phyloP scores from a whole-genome alignment of 2,329 filamentous ascomycete genomes.

The Colletotrichum incanum region DNA sequence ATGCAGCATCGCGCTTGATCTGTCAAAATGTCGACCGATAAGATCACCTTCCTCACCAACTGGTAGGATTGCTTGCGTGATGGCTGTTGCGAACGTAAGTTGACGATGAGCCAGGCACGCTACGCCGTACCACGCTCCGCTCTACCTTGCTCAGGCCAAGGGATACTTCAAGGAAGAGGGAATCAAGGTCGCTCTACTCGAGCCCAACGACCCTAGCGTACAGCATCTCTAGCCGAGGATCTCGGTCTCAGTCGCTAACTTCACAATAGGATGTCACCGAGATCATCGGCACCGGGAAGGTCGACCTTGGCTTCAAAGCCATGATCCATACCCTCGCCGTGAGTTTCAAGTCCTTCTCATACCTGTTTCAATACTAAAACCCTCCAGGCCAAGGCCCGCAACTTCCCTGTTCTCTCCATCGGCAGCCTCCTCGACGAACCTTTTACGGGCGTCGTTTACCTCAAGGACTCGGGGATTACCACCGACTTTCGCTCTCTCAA shows the following conservation, averaged over 20 bases:
- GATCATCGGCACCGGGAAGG: conserved; percentile 83
- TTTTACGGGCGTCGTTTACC: conserved; percentile 84
- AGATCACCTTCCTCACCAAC: conserved; percentile 89
- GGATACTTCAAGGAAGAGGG: conserved; percentile 83
- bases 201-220: conserved; percentile 82
- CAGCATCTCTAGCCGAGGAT: conserved; percentile 38
- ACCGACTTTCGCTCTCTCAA: conserved; percentile 82
- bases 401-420: conserved; percentile 81
- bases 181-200: conserved; percentile 83
- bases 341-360: conserved; percentile 46
- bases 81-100: conserved; percentile 12
- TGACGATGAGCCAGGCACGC: conserved; percentile 73
- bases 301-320: conserved; percentile 86
- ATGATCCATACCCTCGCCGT: conserved; percentile 88
- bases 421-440: conserved; percentile 85
- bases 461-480: conserved; percentile 82
- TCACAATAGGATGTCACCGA: conserved; percentile 79
- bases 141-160: conserved; percentile 83
- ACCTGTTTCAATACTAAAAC: background rate
- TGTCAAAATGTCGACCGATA: conserved; percentile 82
- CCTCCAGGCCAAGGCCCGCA: conserved; percentile 78
- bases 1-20: conserved; percentile 60
- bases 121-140: conserved; percentile 84
- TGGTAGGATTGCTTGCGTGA: conserved; percentile 68
- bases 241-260: background rate